phyloP scores from a whole-genome alignment of 164 flowering plant species.

The Akebia trifoliata region DNA sequence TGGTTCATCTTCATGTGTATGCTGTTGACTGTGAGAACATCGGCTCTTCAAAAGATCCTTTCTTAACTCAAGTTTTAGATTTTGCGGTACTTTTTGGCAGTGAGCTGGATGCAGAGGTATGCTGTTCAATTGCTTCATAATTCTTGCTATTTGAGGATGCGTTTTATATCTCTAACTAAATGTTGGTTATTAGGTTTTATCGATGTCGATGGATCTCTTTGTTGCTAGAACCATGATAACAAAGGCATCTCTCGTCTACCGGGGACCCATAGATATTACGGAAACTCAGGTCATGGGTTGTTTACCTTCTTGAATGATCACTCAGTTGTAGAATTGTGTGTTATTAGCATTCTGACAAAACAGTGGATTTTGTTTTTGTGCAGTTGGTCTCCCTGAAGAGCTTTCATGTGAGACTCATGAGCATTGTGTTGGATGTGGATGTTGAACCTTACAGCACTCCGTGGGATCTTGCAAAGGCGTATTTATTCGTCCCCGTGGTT shows the following conservation, averaged over 20 bases:
- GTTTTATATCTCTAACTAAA: constrained; percentile 11
- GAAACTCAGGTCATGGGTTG: constrained; percentile 58
- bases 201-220: constrained; percentile 99
- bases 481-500: constrained; percentile 78
- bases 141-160: not conserved
- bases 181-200: constrained; percentile 61
- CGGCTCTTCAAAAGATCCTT: constrained; percentile 70
- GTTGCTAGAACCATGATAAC: constrained; percentile 91
- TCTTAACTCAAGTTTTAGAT: constrained; percentile 81
- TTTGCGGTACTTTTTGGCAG: constrained; percentile 89
- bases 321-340: not conserved
- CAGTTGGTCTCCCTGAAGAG: constrained; percentile 87
- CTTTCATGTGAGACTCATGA: constrained; percentile 98
- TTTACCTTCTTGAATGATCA: not conserved
- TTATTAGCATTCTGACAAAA: not conserved
- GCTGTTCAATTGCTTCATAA: not conserved
- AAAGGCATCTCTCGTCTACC: constrained; percentile 74
- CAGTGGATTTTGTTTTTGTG: constrained; percentile 12
- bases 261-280: constrained; percentile 57
- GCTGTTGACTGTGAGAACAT: constrained; percentile 57
- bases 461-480: constrained; percentile 98
- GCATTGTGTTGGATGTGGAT: constrained; percentile 98
- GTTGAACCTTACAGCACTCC: constrained; percentile 97
- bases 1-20: constrained; percentile 69
- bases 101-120: constrained; percentile 99